These are phyloP conservation scores for Pythium insidiosum DNA, from an alignment of 352 stramenopile species.

Conservation along the genomic window DNA sequence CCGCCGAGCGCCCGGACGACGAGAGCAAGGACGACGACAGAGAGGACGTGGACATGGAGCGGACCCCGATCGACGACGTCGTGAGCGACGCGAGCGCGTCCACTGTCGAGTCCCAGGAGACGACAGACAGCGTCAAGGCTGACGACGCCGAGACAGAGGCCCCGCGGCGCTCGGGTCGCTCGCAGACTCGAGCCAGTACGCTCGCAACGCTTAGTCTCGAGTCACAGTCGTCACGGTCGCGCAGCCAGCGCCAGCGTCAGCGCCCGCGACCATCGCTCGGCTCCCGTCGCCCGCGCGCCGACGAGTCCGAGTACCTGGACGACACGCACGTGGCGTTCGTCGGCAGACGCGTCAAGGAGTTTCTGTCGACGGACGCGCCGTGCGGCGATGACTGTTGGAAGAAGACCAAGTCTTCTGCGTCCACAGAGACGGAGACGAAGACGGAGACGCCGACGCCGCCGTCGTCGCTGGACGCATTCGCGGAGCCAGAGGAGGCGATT, in stretches of 20 bases:
- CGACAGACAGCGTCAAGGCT: constrained; percentile 2
- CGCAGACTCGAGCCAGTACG: constrained; percentile 45
- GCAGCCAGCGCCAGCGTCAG: constrained; percentile 3
- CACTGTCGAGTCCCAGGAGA: constrained; percentile 2
- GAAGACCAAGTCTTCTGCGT: too few species aligned
- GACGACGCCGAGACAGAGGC: background rate
- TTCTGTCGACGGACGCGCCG: constrained; percentile 11
- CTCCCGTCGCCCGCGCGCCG: constrained; percentile 4
- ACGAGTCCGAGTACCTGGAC: constrained; percentile 64
- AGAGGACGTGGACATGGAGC: background rate
- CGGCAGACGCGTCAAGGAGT: constrained; percentile 33
- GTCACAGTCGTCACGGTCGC: constrained; percentile 16
- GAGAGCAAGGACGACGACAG: background rate
- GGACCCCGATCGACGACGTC: background rate
- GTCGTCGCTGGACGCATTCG: constrained; percentile 9
- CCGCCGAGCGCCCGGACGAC: background rate
- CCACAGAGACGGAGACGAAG: background rate
- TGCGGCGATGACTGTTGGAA: too few species aligned
- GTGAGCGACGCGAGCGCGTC: background rate
- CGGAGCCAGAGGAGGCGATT: constrained; percentile 15
- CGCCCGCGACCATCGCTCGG: too few species aligned
- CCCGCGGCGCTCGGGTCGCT: constrained; percentile 44
- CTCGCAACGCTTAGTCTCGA: constrained; percentile 45
- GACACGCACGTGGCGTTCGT: constrained; percentile 41
- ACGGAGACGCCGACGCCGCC: background rate